Evolutionary conservation across 2,329 filamentous ascomycete genomes (phyloP).

Genomic region (Fusarium devonianum): DNA sequence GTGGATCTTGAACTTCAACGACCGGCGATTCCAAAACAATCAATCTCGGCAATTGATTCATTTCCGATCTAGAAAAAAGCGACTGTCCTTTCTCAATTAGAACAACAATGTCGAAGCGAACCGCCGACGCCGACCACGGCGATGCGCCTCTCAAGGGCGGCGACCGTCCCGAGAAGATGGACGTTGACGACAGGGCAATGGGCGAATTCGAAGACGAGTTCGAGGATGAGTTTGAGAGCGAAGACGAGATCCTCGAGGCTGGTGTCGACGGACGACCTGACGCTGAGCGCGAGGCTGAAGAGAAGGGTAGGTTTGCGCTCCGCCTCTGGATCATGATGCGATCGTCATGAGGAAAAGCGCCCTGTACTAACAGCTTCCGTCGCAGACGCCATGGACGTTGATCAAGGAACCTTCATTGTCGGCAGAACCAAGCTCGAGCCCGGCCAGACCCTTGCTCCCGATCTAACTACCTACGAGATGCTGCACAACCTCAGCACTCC

Average conservation of each 20-base stretch:
- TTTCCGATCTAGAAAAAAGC: too few relatives aligned
- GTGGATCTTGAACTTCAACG: slow-evolving; percentile 1
- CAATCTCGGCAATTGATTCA: neutral
- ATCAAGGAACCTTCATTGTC: slow-evolving; percentile 94
- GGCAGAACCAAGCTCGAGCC: slow-evolving; percentile 90
- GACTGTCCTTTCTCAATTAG: too few relatives aligned
- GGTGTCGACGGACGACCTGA: slow-evolving; percentile 93
- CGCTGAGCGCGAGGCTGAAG: slow-evolving; percentile 89
- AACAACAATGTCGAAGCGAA: slow-evolving; percentile 65
- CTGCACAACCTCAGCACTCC: slow-evolving; percentile 91
- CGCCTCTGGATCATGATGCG: neutral
- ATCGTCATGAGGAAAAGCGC: neutral
- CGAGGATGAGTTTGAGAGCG: slow-evolving; percentile 87
- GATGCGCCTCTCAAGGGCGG: slow-evolving; percentile 65
- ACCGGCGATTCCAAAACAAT: neutral
- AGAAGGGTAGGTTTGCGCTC: slow-evolving; percentile 58
- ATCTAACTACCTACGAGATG: slow-evolving; percentile 97
- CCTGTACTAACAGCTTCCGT: slow-evolving; percentile 1
- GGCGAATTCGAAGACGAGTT: slow-evolving; percentile 96
- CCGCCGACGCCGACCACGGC: slow-evolving; percentile 58
- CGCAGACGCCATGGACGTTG: slow-evolving; percentile 84
- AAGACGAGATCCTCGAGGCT: slow-evolving; percentile 91
- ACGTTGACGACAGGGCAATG: slow-evolving; percentile 70
- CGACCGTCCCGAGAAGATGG: slow-evolving; percentile 69
- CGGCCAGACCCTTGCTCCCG: slow-evolving; percentile 89